Percentiles rank a stretch among this genome's conserved stretches.
Conservation (phyloP, 805 yeast genomes). For the Starmerella ratchasimensis region DNA sequence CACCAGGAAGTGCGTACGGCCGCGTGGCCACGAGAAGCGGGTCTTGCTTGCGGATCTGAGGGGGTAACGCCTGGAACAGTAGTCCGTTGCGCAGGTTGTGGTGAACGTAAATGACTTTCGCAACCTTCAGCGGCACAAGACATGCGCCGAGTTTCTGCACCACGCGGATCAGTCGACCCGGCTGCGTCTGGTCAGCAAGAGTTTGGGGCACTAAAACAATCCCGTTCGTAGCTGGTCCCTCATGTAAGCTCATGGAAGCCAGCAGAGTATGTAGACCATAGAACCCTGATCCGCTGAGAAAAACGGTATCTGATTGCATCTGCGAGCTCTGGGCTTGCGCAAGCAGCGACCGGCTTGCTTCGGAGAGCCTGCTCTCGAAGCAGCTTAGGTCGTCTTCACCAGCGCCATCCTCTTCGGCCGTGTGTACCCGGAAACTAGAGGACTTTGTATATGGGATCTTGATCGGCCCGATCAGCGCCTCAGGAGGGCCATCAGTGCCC, state of each 20-base stretch:
- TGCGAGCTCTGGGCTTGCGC: neutral
- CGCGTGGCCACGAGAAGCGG: constrained; percentile 56
- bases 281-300: constrained; percentile 14
- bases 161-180: constrained; percentile 7
- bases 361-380: constrained; percentile 1
- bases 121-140: constrained; percentile 1
- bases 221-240: constrained; percentile 8
- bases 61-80: constrained; percentile 46
- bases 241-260: constrained; percentile 2
- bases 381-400: neutral
- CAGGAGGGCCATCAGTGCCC: neutral
- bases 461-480: constrained; percentile 7
- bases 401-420: neutral
- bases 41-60: constrained; percentile 46
- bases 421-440: neutral
- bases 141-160: constrained; percentile 5
- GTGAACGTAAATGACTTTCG: constrained; percentile 46
- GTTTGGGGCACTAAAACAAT: constrained; percentile 4
- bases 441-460: constrained; percentile 1
- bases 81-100: constrained; percentile 74
- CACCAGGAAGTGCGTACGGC: constrained; percentile 57
- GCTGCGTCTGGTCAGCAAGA: neutral
- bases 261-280: constrained; percentile 13
- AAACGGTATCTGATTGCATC: constrained; percentile 2
- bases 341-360: constrained; percentile 1